Base-by-base conservation (phyloP, 495 filamentous ascomycete species). In the Parachaetomium inaequale region DNA sequence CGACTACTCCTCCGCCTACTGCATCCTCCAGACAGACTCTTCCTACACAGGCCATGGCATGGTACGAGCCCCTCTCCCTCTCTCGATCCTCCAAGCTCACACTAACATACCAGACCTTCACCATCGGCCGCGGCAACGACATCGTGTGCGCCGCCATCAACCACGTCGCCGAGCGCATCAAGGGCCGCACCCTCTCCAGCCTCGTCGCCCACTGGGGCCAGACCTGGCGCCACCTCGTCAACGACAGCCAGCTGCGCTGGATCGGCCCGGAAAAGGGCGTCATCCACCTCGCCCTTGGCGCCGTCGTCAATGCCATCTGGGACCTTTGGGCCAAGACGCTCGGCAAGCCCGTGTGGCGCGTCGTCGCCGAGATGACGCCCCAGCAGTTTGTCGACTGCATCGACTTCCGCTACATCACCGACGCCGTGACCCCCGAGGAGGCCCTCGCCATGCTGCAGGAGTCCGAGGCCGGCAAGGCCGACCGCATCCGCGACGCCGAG, bases 251-350 rank as follows among this genome's bases (percentile, higher is more conserved):
- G 68, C 80, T 96, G 32, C 89, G 93, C 31, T 97, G 93, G 93
- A 93, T 96, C 69, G 93, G 93, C 0, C 93, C 93, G 2, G 93
- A 97, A 71, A 96, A 96, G 77, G 93, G 93, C 54, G 93, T 96
- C 17, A 94, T 93, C 63, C 93, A 97, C 74, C 85, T 97, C 0
- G 93, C 93, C 3, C 86, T 95, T 0, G 92, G 90, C 29, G 90
- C 92, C 36, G 88, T 96, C 25, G 88, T 97, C 58, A 97, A 97
- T 72, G 93, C 92, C 0, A 76, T 96, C 63, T 97, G 93, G 93
- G 93, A 97, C 76, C 85, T 97, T 17, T 96, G 93, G 92, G 91
- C 91, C 43, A 96, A 96, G 74, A 81, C 81, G 12, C 84, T 92
- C 17, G 78, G 82, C 38, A 96, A 96, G 75, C 93, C 93, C 12